Evolutionary conservation across 2,329 filamentous ascomycete genomes (phyloP), one percentile per base, ranked within the genome.

Genomic region (Curvularia spicifera): DNA sequence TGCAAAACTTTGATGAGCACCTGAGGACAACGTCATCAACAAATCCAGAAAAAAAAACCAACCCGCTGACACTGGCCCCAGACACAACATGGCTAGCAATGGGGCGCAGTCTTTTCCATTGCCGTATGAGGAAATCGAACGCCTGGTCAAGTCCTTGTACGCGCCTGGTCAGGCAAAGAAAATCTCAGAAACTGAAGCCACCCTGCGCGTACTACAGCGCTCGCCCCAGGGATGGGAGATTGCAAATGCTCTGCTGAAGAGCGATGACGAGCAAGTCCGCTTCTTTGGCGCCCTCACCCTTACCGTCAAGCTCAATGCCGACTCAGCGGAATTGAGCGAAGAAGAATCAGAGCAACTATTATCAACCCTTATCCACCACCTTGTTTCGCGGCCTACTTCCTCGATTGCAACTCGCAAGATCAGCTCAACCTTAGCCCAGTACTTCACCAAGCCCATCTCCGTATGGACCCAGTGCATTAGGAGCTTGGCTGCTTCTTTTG

Each of bases 241-340:
- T 45, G 93, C 92, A 20, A 88, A 94, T 71, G 86, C 87, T 51
- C 82, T 98, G 13, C 81, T 97, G 10, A 81, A 81, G 50, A 87
- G 86, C 60, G 80, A 85, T 22, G 87, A 91, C 65, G 85, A 90
- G 60, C 89, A 93, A 69, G 87, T 95, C 66, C 89, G 90, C 64
- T 98, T 98, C 78, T 97, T 96, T 73, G 95, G 92, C 13, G 94
- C 93, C 29, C 83, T 97, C 58, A 98, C 94, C 0, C 89, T 97
- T 65, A 96, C 92, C 50, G 87, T 98, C 68, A 99, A 98, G 79
- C 86, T 98, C 57, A 97, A 98, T 74, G 89, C 89, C n/a, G 91
- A 95, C 72, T 91, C 88, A 89, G 65, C 68, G 29, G 65, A 67
- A 7, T 53, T 78, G 49, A 71, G 65, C 29, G 71, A 77, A 53